These are phyloP conservation scores for Paecilomyces sp. DNA, from an alignment of 2,329 filamentous ascomycete genomes.

Conservation along the genomic window DNA sequence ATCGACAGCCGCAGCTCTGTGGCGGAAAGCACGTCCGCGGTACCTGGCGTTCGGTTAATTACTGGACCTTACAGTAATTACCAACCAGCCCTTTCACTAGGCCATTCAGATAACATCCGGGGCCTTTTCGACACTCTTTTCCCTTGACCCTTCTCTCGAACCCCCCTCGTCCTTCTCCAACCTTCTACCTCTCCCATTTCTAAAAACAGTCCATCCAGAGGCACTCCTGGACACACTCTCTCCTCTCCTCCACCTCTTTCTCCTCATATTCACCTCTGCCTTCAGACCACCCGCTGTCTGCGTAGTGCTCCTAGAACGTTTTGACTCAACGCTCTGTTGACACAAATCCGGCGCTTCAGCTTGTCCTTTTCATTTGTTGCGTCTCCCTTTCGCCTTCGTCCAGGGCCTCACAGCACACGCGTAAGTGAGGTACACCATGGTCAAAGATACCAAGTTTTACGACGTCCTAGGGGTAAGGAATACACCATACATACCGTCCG, in stretches of 20 bases:
- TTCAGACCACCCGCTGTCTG: not conserved
- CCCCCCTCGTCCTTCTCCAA: constrained; percentile 4
- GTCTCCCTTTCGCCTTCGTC: constrained; percentile 8
- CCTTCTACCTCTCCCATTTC: constrained; percentile 1
- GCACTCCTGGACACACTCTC: not conserved
- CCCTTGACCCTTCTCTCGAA: constrained; percentile 3
- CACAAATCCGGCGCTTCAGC: constrained; percentile 10
- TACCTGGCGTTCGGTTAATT: constrained; percentile 6
- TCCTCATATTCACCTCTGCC: not conserved
- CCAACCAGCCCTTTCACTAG: constrained; percentile 2
- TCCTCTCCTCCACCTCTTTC: not conserved
- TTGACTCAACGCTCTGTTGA: not conserved
- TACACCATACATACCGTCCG: not conserved
- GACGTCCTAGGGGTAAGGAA: constrained; percentile 40
- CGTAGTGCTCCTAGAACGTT: constrained; percentile 1
- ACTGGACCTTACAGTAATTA: not conserved
- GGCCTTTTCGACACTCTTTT: constrained; percentile 6
- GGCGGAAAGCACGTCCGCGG: constrained; percentile 1
- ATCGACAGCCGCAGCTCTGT: not conserved
- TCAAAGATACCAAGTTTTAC: constrained; percentile 45
- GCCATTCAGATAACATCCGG: constrained; percentile 9
- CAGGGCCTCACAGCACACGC: not conserved
- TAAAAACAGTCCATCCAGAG: not conserved
- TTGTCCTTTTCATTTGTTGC: constrained; percentile 6
- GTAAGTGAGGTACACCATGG: constrained; percentile 32